Base-by-base conservation (phyloP, 257 asterid genomes). In the Solanum sitiens region DNA sequence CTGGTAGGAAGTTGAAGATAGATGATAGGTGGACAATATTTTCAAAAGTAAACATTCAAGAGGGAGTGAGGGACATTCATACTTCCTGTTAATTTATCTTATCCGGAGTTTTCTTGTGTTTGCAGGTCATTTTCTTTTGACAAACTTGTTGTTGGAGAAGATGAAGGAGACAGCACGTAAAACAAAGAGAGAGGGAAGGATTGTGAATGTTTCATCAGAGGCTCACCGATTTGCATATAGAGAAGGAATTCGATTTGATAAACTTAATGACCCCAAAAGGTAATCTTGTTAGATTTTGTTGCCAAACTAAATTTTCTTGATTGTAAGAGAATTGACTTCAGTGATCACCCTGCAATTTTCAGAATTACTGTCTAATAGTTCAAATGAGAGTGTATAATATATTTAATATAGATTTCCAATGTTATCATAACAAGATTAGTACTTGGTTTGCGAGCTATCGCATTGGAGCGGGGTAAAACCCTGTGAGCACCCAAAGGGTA, bases 71-170 rank as follows among this genome's bases (percentile, higher is more conserved):
- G 30, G 83, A 40, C 20, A 40, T 40, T 76, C 70, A 12, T 27
- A 27, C 70, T 30, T 47, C 45, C 80, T 73, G 12, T 73, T 35
- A 18, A 47, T 10, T 2, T n/a, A 5, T 87, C 61, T 30, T 12
- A 9, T 6, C 70, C 30, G 30, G 30, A 27, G 30, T 27, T 65
- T 63, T 68, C 86, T 75, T 32, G 87, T 76, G 23, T 87, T 88
- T 92, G 87, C 95, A 96, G 99, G 99, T 75, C 99, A 96, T 91
- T 96, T 96, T 90, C 98, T 97, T 87, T 90, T 97, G 18, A 88
- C 96, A n/a, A 86, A 91, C 89, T 85, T 96, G 93, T 91, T 94
- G 86, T 87, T 96, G 86, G 98, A 94, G 86, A 96, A 94, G 8
- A 95, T 95, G 97, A 95, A 93, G 89, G 94, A 92, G 87, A 95